Base-by-base conservation (phyloP, 139 green algal genomes). In the Volvox reticuliferus region DNA sequence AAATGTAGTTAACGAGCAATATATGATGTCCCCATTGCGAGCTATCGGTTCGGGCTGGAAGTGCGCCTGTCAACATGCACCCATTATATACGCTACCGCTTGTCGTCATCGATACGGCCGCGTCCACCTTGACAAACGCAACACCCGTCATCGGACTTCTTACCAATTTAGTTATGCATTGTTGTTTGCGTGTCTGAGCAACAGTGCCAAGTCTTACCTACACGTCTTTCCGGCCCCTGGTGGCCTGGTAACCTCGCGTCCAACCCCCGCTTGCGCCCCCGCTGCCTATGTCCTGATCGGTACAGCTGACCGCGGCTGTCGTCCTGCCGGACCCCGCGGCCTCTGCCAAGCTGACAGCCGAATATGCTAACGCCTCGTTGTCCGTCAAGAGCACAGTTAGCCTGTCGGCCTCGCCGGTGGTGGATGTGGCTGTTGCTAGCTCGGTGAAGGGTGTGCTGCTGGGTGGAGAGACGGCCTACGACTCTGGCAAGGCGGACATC, bases 301-400 rank as follows among this genome's bases (percentile, higher is more conserved):
- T 3, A 28, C 83, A 89, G 83, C 35, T 89, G 28, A 81, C 83
- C 36, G 83, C 67, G 12, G 14, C 67, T 17, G 69, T 73, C 14
- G 44, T 55, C 6, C 85, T 89, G 69, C 85, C 85, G 13, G 44
- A 82, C 36, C 85, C 85, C 32, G 83, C 83, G 55, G 44, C 85
- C 28, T 75, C 85, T 50, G 85, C 85, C 85, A 89, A 82, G 85
- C 37, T 89, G 36, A 82, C 69, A 14, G 85, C 85, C 28, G 85
- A 89, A 44, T 89, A 89, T 71, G 19, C 1, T 30, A 55, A 2
- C 69, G 69, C 22, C 1, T 16, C 37, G 2, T 21, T 82, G 69
- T 13, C 68, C 16, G 37, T 61, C 36, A 89, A 89, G 85, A 69
- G n/a, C 83, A 50, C 36, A 28, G 67, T 89, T 14, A 77, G 83